Percentiles rank a stretch among this genome's conserved stretches.
Evolutionary conservation across 2,329 filamentous ascomycete species (phyloP).

Genomic region (Leptographium procerum): DNA sequence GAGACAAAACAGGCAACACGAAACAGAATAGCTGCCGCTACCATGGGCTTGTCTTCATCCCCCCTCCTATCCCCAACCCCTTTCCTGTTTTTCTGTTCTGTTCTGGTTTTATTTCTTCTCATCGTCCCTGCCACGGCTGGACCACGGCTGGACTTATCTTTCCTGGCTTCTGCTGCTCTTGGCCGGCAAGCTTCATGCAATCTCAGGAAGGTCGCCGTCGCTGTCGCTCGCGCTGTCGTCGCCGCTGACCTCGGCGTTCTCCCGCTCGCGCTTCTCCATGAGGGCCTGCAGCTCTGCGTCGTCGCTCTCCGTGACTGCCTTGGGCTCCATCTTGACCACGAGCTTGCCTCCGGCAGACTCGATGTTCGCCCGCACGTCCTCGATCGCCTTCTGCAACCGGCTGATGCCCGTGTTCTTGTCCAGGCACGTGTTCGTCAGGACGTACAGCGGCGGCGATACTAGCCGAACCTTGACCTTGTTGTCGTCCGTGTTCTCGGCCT

Average conservation of each 20-base stretch:
- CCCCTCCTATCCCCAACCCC: too few relatives aligned
- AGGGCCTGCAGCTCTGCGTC: slow-evolving; percentile 93
- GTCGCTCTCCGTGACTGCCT: slow-evolving; percentile 97
- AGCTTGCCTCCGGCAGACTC: slow-evolving; percentile 66
- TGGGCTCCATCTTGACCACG: slow-evolving; percentile 94
- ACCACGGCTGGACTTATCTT: not conserved
- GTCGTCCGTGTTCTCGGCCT: slow-evolving; percentile 83
- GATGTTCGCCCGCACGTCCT: slow-evolving; percentile 75
- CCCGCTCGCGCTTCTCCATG: slow-evolving; percentile 97
- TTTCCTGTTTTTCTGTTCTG: too few relatives aligned
- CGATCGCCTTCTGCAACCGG: slow-evolving; percentile 77
- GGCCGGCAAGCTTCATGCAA: not conserved
- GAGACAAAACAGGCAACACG: not conserved
- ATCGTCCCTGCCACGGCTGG: not conserved
- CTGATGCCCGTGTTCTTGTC: slow-evolving; percentile 84
- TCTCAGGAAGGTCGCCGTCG: slow-evolving; percentile 61
- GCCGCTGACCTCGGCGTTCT: slow-evolving; percentile 95
- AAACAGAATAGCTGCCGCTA: not conserved
- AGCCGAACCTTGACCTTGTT: slow-evolving; percentile 97
- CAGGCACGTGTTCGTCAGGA: slow-evolving; percentile 87
- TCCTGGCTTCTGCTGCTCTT: not conserved
- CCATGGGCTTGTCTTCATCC: not conserved
- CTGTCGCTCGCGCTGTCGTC: slow-evolving; percentile 95
- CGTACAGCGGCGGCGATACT: slow-evolving; percentile 94
- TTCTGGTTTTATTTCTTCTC: not conserved